Evolutionary conservation across 371 early-diverging fungal genomes (phyloP), one percentile per base, ranked within the genome.

Genomic region (Smittium culicis): DNA sequence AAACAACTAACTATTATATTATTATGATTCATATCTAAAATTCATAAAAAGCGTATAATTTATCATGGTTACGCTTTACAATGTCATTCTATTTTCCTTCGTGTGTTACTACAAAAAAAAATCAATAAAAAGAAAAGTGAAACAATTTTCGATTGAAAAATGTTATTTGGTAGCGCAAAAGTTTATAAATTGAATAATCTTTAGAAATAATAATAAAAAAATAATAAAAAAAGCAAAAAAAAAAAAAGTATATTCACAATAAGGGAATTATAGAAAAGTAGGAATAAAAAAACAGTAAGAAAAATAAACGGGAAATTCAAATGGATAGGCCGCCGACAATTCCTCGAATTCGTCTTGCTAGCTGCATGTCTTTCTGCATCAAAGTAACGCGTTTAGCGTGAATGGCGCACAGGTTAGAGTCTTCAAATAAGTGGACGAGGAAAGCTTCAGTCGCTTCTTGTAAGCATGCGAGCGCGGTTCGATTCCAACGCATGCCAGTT

Each of bases 331-430:
- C 76, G 25, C 76, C 76, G 69, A 71, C 73, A 69, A 69, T 71
- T 11, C 92, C 92, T 35, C 96, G 86, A 64, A 97, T 89, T 32
- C 93, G 84, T 65, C 91, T 78, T 16, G 94, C 96, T 25, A 97
- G 83, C 68, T 91, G 89, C 59, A 97, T 88, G 75, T 97, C 98
- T 64, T 86, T 85, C 60, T 87, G 86, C 90, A 93, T 89, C 17
- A 96, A 72, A 0, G 98, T 97, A 20, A 95, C 95, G 30, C 98
- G 82, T 76, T 91, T 94, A 2, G 94, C 95, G 71, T 97, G 96
- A 61, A 93, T 86, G 0, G 96, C 94, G 72, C 94, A 95, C 32
- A 90, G 81, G 71, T 91, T 92, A 82, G 95, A 88, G 75, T 95
- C 94, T 72, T 97, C 96, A 73, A 97, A 88, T 54, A 97, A 71